phyloP scores from a whole-genome alignment of 768 basidiomycete species.

The Hysterangium stoloniferum region DNA sequence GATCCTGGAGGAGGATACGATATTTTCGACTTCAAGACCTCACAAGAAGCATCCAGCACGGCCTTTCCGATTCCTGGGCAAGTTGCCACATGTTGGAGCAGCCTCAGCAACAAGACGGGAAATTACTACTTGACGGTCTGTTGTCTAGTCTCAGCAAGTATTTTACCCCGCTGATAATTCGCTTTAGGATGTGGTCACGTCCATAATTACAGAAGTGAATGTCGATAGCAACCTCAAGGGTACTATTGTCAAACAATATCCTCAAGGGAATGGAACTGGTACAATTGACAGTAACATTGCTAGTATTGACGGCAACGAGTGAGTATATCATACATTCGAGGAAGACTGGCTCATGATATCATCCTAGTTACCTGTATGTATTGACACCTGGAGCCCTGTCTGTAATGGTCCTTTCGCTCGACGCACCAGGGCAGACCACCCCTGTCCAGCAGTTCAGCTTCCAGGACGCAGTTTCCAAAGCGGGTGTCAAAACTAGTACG shows the following conservation, averaged over 20 bases:
- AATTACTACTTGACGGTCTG: constrained; percentile 35
- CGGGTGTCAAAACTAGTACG: constrained; percentile 10
- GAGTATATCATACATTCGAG: too few relatives aligned
- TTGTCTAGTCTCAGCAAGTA: background rate
- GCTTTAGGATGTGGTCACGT: constrained; percentile 29
- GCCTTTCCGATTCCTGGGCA: constrained; percentile 29
- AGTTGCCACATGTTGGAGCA: constrained; percentile 37
- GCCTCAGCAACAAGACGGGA: constrained; percentile 33
- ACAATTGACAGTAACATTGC: constrained; percentile 25
- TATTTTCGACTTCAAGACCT: constrained; percentile 12
- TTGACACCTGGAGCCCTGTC: constrained; percentile 31
- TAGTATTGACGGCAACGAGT: constrained; percentile 25
- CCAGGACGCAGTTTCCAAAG: background rate
- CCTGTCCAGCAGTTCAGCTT: constrained; percentile 9
- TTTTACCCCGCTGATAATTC: background rate
- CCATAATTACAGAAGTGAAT: constrained; percentile 19
- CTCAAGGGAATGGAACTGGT: constrained; percentile 12
- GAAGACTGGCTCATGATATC: background rate
- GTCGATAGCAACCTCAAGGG: constrained; percentile 18
- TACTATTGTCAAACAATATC: constrained; percentile 15
- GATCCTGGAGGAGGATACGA: constrained; percentile 14
- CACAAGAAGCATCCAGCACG: constrained; percentile 7
- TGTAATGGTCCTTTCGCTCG: constrained; percentile 33
- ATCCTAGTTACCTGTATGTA: constrained; percentile 33
- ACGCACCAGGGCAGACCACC: constrained; percentile 27